These are phyloP conservation scores for Fusarium chlamydosporum DNA, from an alignment of 2,329 filamentous ascomycete species.

Conservation along the genomic window DNA sequence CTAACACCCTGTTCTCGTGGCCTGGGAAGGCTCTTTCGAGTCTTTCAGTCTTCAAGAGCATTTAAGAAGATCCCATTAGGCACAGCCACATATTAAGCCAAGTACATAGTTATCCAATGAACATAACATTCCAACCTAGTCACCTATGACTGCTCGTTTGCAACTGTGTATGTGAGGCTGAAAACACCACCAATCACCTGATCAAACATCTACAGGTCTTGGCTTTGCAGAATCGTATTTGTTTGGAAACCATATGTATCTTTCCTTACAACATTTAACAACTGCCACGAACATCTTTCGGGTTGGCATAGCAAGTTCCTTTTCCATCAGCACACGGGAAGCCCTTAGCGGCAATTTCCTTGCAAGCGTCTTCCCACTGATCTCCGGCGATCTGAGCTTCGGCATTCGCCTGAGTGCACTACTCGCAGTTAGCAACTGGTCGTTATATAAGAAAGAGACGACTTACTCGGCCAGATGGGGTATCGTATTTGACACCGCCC, in stretches of 20 bases:
- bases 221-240: too few relatives aligned
- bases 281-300: slow-evolving; percentile 22
- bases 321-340: slow-evolving; percentile 40
- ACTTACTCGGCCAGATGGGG: slow-evolving; percentile 41
- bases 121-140: neutral
- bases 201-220: neutral
- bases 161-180: too few relatives aligned
- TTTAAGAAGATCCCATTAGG: slow-evolving; percentile 51
- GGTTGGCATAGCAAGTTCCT: slow-evolving; percentile 41
- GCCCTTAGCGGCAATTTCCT: slow-evolving; percentile 32
- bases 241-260: too few relatives aligned
- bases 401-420: slow-evolving; percentile 29
- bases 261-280: slow-evolving; percentile 12
- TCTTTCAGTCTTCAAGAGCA: slow-evolving; percentile 67
- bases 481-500: slow-evolving; percentile 35
- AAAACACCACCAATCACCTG: too few relatives aligned
- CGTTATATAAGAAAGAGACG: accelerated
- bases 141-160: too few relatives aligned
- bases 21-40: slow-evolving; percentile 69
- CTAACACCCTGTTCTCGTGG: slow-evolving; percentile 73
- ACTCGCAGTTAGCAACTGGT: neutral
- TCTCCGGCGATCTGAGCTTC: slow-evolving; percentile 42
- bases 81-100: neutral
- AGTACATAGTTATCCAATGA: slow-evolving; percentile 1
- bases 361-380: slow-evolving; percentile 45